Evolutionary conservation across 768 basidiomycete genomes (phyloP).

Genomic region (Termitomyces sp.): DNA sequence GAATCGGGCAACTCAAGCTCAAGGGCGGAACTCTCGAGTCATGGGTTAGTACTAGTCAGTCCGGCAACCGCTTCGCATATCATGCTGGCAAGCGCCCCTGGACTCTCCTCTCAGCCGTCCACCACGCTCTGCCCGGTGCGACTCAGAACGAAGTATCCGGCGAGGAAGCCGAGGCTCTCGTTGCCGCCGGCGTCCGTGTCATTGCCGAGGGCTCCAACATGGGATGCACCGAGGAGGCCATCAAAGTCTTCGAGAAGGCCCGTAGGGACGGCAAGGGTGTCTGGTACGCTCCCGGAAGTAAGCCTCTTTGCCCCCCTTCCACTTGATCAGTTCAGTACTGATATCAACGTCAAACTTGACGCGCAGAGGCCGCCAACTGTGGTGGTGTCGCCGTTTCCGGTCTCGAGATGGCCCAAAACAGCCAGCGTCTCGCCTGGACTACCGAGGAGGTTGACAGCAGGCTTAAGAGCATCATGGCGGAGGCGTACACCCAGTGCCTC

Average conservation of each 20-base stretch:
- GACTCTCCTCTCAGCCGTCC: slow-evolving; percentile 55
- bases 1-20: slow-evolving; percentile 49
- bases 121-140: slow-evolving; percentile 63
- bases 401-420: slow-evolving; percentile 80
- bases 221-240: slow-evolving; percentile 70
- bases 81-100: slow-evolving; percentile 57
- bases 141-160: slow-evolving; percentile 68
- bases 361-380: slow-evolving; percentile 49
- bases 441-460: slow-evolving; percentile 59
- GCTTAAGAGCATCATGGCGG: slow-evolving; percentile 66
- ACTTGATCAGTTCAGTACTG: not conserved
- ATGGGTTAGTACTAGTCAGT: slow-evolving; percentile 20
- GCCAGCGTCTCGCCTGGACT: slow-evolving; percentile 58
- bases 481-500: slow-evolving; percentile 54
- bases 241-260: slow-evolving; percentile 63
- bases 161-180: slow-evolving; percentile 64
- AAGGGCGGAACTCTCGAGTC: slow-evolving; percentile 44
- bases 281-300: slow-evolving; percentile 75
- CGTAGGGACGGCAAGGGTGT: slow-evolving; percentile 45
- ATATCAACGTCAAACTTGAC: slow-evolving; percentile 14
- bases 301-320: slow-evolving; percentile 19
- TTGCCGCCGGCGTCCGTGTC: slow-evolving; percentile 63
- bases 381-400: slow-evolving; percentile 78
- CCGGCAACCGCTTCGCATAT: slow-evolving; percentile 38
- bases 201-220: slow-evolving; percentile 78